phyloP scores from a whole-genome alignment of 169 alveolate species.

The Theileria orientalis region DNA sequence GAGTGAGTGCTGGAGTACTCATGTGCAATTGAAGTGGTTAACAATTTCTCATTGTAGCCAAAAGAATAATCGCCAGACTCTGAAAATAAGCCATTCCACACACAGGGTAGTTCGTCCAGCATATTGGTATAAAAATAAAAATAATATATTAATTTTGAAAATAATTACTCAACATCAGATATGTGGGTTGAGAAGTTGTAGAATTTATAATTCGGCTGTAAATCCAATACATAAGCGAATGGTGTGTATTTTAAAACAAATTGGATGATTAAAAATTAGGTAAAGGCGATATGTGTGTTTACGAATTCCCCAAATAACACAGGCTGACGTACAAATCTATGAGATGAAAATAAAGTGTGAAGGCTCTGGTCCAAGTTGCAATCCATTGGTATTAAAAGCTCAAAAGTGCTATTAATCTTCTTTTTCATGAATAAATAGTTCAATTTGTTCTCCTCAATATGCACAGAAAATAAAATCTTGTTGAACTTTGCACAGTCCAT shows the following conservation, averaged over 20 bases:
- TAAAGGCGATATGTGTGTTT: too few species aligned
- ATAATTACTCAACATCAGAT: background rate
- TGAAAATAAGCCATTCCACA: conserved; percentile 59
- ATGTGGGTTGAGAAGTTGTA: background rate
- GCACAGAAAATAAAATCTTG: conserved; percentile 53
- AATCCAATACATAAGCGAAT: too few species aligned
- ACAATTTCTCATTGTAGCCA: conserved; percentile 52
- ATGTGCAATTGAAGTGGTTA: conserved; percentile 42
- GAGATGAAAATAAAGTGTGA: conserved; percentile 33
- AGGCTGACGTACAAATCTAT: too few species aligned
- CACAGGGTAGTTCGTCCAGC: conserved; percentile 56
- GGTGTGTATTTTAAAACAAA: too few species aligned
- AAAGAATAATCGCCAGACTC: conserved; percentile 38
- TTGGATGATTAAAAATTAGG: too few species aligned
- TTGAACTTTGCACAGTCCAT: conserved; percentile 67
- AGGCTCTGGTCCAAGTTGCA: conserved; percentile 51
- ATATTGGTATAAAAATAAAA: background rate
- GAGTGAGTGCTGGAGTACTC: conserved; percentile 4
- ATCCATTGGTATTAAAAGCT: conserved; percentile 58
- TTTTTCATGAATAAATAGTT: conserved; percentile 45
- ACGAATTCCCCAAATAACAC: too few species aligned
- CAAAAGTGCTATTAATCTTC: conserved; percentile 45
- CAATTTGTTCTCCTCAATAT: conserved; percentile 37
- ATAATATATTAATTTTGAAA: background rate
- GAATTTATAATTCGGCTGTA: too few species aligned